Percentiles rank a stretch among this genome's conserved stretches.
These are phyloP conservation scores for Bacidia gigantensis DNA, from an alignment of 495 filamentous ascomycete genomes.

Conservation along the genomic window DNA sequence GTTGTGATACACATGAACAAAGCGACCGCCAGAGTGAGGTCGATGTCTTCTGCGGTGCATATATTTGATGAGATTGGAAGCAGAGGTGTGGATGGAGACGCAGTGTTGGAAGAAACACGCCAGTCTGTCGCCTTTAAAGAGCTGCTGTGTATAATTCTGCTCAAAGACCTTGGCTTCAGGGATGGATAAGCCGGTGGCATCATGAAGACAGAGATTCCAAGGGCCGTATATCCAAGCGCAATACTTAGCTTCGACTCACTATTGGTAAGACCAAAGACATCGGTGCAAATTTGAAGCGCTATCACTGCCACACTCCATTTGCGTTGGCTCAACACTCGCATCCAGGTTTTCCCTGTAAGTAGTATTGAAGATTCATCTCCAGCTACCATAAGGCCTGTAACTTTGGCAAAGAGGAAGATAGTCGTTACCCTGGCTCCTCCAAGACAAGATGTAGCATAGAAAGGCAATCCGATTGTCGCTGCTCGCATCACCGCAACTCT, in stretches of 20 bases:
- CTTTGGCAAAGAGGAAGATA: slow-evolving; percentile 32
- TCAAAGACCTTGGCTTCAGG: slow-evolving; percentile 2
- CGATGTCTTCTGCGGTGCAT: slow-evolving; percentile 12
- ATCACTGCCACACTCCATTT: slow-evolving; percentile 19
- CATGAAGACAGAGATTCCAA: slow-evolving; percentile 31
- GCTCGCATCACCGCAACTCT: slow-evolving; percentile 15
- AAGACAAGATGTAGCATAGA: slow-evolving; percentile 42
- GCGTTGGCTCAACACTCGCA: slow-evolving; percentile 19
- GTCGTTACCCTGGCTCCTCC: slow-evolving; percentile 41
- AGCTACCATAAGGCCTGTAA: slow-evolving; percentile 24
- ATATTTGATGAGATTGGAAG: slow-evolving; percentile 14
- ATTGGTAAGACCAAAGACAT: slow-evolving; percentile 8
- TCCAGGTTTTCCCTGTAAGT: slow-evolving; percentile 14
- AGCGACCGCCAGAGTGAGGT: slow-evolving; percentile 16
- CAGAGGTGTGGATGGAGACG: neutral
- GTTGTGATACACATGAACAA: slow-evolving; percentile 4
- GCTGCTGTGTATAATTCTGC: neutral
- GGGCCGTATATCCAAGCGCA: slow-evolving; percentile 32
- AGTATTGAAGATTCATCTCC: slow-evolving; percentile 15
- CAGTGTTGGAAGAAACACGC: neutral
- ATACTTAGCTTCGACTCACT: slow-evolving; percentile 1
- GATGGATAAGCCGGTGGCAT: slow-evolving; percentile 31
- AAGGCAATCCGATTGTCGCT: slow-evolving; percentile 35
- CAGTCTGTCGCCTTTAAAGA: neutral
- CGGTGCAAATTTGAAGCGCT: slow-evolving; percentile 8